Evolutionary conservation across 148 eudicot species (phyloP).

Genomic region (Pharnaceum exiguum): DNA sequence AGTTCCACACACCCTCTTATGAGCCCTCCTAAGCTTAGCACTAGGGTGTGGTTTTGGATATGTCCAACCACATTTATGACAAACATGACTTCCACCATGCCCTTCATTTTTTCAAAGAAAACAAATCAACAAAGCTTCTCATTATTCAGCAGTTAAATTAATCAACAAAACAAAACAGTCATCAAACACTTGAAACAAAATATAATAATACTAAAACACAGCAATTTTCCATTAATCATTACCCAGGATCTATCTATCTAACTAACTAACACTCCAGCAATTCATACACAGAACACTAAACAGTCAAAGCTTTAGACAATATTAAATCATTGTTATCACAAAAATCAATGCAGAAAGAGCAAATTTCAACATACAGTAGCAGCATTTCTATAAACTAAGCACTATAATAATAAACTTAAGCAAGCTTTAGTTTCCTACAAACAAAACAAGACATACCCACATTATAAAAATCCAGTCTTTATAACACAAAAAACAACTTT

Average conservation of each 20-base stretch:
- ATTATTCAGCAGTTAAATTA: constrained; percentile 18
- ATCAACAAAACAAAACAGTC: constrained; percentile 7
- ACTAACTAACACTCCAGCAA: too few relatives aligned
- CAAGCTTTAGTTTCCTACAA: too few relatives aligned
- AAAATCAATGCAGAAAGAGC: too few relatives aligned
- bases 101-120: constrained; percentile 27
- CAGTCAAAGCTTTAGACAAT: too few relatives aligned
- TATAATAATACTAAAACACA: neutral
- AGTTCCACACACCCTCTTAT: constrained; percentile 75
- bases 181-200: neutral
- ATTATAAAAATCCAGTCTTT: neutral
- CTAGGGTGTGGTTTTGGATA: constrained; percentile 77
- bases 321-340: too few relatives aligned
- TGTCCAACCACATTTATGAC: constrained; percentile 75
- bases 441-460: too few relatives aligned
- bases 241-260: too few relatives aligned
- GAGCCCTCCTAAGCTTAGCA: constrained; percentile 68
- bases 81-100: constrained; percentile 42
- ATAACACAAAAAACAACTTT: neutral
- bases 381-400: too few relatives aligned
- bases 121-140: neutral
- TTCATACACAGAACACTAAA: too few relatives aligned
- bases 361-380: too few relatives aligned
- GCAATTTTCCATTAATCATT: too few relatives aligned
- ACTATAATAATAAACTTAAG: too few relatives aligned